phyloP scores from a whole-genome alignment of 164 flowering plant genomes.

The Vitis rotundifolia region DNA sequence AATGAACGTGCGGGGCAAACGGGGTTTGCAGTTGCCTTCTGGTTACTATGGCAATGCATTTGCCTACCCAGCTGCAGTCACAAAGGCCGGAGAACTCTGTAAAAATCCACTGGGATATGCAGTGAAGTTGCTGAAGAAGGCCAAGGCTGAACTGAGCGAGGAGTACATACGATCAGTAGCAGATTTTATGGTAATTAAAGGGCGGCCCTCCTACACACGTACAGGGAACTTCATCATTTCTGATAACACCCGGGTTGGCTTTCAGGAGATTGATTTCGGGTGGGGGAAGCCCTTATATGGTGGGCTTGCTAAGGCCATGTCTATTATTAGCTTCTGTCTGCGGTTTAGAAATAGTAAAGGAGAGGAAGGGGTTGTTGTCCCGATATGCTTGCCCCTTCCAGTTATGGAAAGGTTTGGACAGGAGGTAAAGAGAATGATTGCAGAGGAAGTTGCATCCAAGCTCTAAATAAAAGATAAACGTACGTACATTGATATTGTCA shows the following conservation, averaged over 20 bases:
- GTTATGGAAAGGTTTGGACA: not conserved
- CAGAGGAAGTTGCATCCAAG: too few species aligned
- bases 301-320: not conserved
- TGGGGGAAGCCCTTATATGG: not conserved
- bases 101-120: conserved; percentile 10
- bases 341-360: not conserved
- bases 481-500: too few species aligned
- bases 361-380: not conserved
- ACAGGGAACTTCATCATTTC: not conserved
- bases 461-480: too few species aligned
- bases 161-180: not conserved
- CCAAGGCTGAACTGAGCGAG: not conserved
- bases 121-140: not conserved
- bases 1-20: conserved; percentile 10
- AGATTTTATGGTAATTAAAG: not conserved
- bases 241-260: not conserved
- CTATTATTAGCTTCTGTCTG: not conserved
- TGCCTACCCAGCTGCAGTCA: not conserved
- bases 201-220: not conserved
- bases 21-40: conserved; percentile 2
- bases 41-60: conserved; percentile 26
- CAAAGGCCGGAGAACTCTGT: conserved; percentile 1
- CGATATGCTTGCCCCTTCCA: not conserved
- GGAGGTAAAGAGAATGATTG: too few species aligned
- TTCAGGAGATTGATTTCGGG: not conserved